Evolutionary conservation across 1,139 yeast genomes (phyloP), one percentile per base, ranked within the genome.

Genomic region (Yamadazyma trypodendri): DNA sequence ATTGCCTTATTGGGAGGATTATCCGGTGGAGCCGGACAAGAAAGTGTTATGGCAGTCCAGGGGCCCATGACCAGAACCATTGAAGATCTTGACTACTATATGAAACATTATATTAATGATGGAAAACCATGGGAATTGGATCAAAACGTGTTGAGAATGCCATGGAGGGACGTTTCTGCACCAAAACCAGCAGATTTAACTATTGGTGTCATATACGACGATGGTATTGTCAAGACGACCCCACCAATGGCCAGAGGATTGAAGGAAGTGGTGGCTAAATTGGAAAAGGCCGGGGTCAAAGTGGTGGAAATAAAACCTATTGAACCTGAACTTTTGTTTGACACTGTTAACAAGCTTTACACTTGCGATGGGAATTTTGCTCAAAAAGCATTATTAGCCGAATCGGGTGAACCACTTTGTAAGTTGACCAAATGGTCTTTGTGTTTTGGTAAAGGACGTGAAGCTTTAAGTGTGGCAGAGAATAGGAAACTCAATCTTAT

Each of bases 121-220:
- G 87, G 87, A 42, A 66, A 81, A 55, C 90, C 92, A 15, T 84
- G 90, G 89, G 64, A 70, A 32, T 61, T 61, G 34, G 94, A 85
- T 58, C 75, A 76, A 42, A 64, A 70, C 39, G 60, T 69, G 36
- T 58, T 77, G 35, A 80, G 77, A 37, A 53, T 80, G 43, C 84
- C 83, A 16, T 84, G 92, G 90, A 71, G 77, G 53, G 60, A 70
- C 14, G 76, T 75, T 3, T 64, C 62, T 5, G 54, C 52, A 18
- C 81, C 81, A 6, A 54, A 58, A 14, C 66, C 80, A 32, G 45
- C 50, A 49, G 60, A 52, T 23, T 41, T 68, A 34, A 68, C 68
- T 8, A 57, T 68, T 38, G 74, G 63, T 20, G 65, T 68, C 6
- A 51, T 67, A 51, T 64, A 62, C 41, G 73, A 68, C 41, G 71